Conservation (phyloP, 345 rosid genomes). For the Alliaria petiolata region DNA sequence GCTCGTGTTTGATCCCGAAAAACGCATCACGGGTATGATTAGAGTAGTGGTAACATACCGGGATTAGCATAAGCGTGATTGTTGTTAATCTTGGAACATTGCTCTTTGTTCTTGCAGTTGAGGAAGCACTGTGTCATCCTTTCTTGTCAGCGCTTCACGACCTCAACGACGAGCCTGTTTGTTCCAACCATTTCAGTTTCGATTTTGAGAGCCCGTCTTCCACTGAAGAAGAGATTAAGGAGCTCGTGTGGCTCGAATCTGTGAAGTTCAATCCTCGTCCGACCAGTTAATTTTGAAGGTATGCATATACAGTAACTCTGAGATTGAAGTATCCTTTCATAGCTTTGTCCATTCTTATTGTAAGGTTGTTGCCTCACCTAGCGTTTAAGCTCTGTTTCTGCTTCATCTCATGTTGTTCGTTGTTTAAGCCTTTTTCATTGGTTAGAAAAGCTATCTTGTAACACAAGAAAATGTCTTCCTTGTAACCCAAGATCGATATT, state of each 20-base stretch:
- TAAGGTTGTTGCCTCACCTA: neutral
- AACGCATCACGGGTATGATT: too few species aligned
- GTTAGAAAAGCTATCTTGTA: neutral
- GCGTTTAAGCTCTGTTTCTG: neutral
- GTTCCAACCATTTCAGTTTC: constrained; percentile 67
- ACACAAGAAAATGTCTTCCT: neutral
- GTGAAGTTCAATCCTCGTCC: constrained; percentile 61
- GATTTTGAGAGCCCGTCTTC: constrained; percentile 84
- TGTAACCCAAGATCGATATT: neutral
- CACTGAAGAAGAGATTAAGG: constrained; percentile 91
- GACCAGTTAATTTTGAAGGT: neutral
- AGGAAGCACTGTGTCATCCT: constrained; percentile 81
- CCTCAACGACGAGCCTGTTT: constrained; percentile 76
- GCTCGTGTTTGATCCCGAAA: too few species aligned
- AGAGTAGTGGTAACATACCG: neutral
- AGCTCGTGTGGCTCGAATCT: constrained; percentile 87
- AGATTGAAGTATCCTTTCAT: neutral
- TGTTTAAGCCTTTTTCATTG: neutral
- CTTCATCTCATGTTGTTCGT: neutral
- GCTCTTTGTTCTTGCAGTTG: constrained; percentile 52
- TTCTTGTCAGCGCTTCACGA: constrained; percentile 78
- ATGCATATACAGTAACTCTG: neutral
- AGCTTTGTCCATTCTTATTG: neutral
- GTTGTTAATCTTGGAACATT: neutral
- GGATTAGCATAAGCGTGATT: neutral